Percentiles rank a stretch among this genome's conserved stretches.
phyloP scores from a whole-genome alignment of 768 basidiomycete species.

The Rubroboletus pulcherrimus region DNA sequence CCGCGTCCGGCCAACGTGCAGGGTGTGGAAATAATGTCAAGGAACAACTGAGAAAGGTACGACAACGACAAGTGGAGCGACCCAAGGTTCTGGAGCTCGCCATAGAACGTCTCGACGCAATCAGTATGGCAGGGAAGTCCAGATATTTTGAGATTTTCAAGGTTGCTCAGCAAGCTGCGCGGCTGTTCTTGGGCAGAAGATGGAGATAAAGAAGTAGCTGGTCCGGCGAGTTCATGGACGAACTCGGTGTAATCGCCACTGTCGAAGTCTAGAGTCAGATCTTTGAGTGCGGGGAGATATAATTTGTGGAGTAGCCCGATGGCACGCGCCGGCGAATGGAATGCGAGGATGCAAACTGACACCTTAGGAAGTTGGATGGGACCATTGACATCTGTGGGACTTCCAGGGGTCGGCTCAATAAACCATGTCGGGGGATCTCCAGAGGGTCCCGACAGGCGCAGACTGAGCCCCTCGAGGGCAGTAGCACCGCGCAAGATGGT shows the following conservation, averaged over 20 bases:
- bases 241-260: slow-evolving; percentile 51
- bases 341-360: slow-evolving; percentile 43
- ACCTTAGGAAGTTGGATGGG: slow-evolving; percentile 31
- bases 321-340: slow-evolving; percentile 45
- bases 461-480: slow-evolving; percentile 47
- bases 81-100: slow-evolving; percentile 45
- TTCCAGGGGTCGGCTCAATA: slow-evolving; percentile 11
- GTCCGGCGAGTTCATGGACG: slow-evolving; percentile 37
- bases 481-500: slow-evolving; percentile 52
- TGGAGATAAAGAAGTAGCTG: slow-evolving; percentile 18
- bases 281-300: slow-evolving; percentile 33
- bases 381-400: slow-evolving; percentile 25
- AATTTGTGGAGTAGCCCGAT: slow-evolving; percentile 25
- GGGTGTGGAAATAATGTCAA: slow-evolving; percentile 15
- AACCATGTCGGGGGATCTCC: slow-evolving; percentile 38
- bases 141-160: slow-evolving; percentile 52
- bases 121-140: slow-evolving; percentile 42
- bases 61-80: slow-evolving; percentile 39
- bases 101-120: slow-evolving; percentile 38
- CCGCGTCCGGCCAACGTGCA: not conserved
- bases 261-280: slow-evolving; percentile 52
- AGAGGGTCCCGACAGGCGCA: slow-evolving; percentile 57
- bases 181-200: slow-evolving; percentile 38
- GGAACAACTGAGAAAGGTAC: slow-evolving; percentile 29
- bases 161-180: slow-evolving; percentile 35